A percentile compares a stretch with the other conserved stretches of the same genome.
Evolutionary conservation across 2,329 filamentous ascomycete species (phyloP).

Genomic region (Zalaria obscura): DNA sequence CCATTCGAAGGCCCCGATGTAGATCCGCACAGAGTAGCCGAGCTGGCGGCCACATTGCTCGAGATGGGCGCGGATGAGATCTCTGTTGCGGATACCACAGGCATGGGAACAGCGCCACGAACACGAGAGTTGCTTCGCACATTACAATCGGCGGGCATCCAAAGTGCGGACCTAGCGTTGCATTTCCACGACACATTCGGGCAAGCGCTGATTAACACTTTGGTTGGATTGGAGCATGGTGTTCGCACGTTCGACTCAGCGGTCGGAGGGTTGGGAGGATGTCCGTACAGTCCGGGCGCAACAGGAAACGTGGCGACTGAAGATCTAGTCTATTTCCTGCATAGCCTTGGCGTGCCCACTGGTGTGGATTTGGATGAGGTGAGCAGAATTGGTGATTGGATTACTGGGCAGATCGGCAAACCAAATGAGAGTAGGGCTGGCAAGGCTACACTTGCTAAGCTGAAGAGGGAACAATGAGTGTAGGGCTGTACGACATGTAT

Average conservation of each 20-base stretch:
- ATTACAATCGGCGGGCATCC: conserved; percentile 51
- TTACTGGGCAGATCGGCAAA: conserved; percentile 48
- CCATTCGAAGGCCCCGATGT: conserved; percentile 57
- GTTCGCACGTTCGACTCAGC: conserved; percentile 67
- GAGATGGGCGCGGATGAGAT: conserved; percentile 88
- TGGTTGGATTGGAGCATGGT: conserved; percentile 63
- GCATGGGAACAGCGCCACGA: conserved; percentile 69
- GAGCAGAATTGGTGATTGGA: conserved; percentile 58
- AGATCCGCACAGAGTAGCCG: conserved; percentile 44
- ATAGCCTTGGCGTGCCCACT: conserved; percentile 60
- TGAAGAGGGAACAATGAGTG: conserved; percentile 1
- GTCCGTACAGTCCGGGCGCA: conserved; percentile 72
- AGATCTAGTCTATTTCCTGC: conserved; percentile 63
- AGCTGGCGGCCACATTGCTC: conserved; percentile 50
- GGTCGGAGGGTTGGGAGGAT: conserved; percentile 69
- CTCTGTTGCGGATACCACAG: conserved; percentile 77
- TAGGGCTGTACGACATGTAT: neutral
- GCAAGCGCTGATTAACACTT: conserved; percentile 69
- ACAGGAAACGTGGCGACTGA: conserved; percentile 80
- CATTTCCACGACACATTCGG: conserved; percentile 88
- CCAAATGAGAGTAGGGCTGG: conserved; percentile 53
- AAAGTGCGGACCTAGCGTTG: conserved; percentile 58
- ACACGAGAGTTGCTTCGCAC: conserved; percentile 52
- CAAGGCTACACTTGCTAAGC: conserved; percentile 32
- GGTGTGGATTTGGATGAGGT: conserved; percentile 57